These are phyloP conservation scores for Malus hybrid DNA, from an alignment of 331 rosid genomes.

Conservation along the genomic window DNA sequence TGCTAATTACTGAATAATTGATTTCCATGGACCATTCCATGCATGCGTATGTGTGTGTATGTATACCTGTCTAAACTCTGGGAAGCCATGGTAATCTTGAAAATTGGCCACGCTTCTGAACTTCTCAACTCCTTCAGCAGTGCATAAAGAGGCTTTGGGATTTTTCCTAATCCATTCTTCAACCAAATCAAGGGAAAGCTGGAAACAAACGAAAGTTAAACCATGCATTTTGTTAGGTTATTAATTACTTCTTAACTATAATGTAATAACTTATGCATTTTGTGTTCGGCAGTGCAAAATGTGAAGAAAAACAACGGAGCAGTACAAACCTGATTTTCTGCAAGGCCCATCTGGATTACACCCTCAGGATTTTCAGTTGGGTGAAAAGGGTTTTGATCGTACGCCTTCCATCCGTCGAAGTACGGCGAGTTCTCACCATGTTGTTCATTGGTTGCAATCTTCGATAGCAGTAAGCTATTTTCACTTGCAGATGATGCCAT, in stretches of 20 bases:
- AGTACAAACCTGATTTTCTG: constrained; percentile 49
- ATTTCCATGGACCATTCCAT: background rate
- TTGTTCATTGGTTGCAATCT: constrained; percentile 58
- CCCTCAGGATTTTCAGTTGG: constrained; percentile 51
- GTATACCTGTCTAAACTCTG: constrained; percentile 56
- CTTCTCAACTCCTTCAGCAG: constrained; percentile 52
- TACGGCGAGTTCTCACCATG: constrained; percentile 81
- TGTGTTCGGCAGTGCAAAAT: too few relatives aligned
- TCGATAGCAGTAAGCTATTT: constrained; percentile 39
- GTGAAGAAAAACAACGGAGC: background rate
- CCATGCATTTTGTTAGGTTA: background rate
- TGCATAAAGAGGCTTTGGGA: constrained; percentile 77
- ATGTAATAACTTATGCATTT: background rate
- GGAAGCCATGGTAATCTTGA: constrained; percentile 88
- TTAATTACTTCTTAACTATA: background rate
- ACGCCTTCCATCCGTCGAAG: constrained; percentile 87
- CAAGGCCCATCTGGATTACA: constrained; percentile 94
- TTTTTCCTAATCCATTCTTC: constrained; percentile 65
- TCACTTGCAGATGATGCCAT: constrained; percentile 5
- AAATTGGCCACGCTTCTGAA: constrained; percentile 62
- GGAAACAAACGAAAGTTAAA: background rate
- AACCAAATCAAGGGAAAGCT: constrained; percentile 59
- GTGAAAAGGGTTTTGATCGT: constrained; percentile 63
- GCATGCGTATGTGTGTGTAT: background rate
- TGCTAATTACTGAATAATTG: background rate